Evolutionary conservation across 192 early-diverging fungal genomes (phyloP).

Genomic region (Phlyctochytrium arcticum): DNA sequence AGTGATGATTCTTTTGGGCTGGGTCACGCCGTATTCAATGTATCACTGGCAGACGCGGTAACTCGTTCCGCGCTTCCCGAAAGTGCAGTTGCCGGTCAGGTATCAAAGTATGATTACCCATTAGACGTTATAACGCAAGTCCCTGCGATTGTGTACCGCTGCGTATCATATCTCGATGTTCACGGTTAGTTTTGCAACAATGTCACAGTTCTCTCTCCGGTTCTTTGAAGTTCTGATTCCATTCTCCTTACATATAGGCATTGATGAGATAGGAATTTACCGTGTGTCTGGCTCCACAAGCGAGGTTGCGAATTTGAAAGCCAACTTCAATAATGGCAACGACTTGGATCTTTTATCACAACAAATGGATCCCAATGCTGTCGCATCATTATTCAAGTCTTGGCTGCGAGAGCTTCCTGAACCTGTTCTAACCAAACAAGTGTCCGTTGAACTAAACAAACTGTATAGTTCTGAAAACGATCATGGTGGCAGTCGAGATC

Average conservation of each 20-base stretch:
- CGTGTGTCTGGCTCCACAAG: slow-evolving; percentile 77
- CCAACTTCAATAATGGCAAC: slow-evolving; percentile 72
- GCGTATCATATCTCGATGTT: slow-evolving; percentile 91
- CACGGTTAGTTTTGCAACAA: slow-evolving; percentile 8
- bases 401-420: slow-evolving; percentile 17
- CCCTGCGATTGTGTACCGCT: slow-evolving; percentile 93
- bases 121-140: slow-evolving; percentile 68
- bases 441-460: neutral
- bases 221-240: neutral
- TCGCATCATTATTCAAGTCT: slow-evolving; percentile 23
- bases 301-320: slow-evolving; percentile 68
- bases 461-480: neutral
- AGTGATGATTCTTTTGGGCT: no score
- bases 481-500: neutral
- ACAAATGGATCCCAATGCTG: slow-evolving; percentile 19
- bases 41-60: no score
- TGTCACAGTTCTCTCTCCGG: neutral
- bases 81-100: no score
- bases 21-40: no score
- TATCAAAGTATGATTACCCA: no score
- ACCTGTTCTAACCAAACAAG: slow-evolving; percentile 6
- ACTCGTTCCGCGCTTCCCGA: no score
- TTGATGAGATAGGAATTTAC: slow-evolving; percentile 90
- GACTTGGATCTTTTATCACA: slow-evolving; percentile 61
- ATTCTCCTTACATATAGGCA: neutral